Conservation (phyloP, 208 protist genomes). For the Leishmania guyanensis region DNA sequence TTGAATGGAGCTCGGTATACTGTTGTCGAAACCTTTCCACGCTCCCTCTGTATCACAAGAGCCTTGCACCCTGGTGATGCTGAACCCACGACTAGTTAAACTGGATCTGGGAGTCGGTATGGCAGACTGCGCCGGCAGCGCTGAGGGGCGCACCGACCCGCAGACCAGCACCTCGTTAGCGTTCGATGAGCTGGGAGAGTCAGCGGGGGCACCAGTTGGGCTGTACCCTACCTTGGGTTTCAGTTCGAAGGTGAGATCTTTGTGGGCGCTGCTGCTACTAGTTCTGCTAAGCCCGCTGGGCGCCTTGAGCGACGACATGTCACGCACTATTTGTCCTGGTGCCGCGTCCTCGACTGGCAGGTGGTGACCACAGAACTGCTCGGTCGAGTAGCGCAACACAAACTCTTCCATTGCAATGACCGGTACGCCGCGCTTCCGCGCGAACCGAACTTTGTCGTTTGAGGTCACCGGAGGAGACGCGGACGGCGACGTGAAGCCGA, state of each 20-base stretch:
- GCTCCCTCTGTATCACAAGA: not conserved
- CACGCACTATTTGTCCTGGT: not conserved
- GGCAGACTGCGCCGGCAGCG: constrained; percentile 3
- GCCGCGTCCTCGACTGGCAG: not conserved
- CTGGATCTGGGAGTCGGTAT: constrained; percentile 10
- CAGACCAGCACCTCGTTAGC: constrained; percentile 3
- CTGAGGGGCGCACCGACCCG: not conserved
- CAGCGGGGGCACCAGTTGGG: not conserved
- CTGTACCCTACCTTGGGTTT: not conserved
- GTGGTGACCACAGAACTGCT: not conserved
- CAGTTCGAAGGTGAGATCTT: not conserved
- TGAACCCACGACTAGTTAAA: not conserved
- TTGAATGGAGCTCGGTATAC: constrained; percentile 14
- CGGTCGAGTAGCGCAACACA: constrained; percentile 24
- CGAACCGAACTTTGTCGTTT: constrained; percentile 38
- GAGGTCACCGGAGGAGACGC: not conserved
- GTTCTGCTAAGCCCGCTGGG: not conserved
- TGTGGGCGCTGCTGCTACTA: not conserved
- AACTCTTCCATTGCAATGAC: constrained; percentile 32
- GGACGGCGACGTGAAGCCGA: constrained; percentile 8
- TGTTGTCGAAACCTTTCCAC: not conserved
- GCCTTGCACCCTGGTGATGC: not conserved
- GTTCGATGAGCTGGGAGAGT: not conserved
- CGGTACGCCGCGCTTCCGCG: constrained; percentile 32
- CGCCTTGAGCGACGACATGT: not conserved